These are phyloP conservation scores for Lachnellula occidentalis DNA, from an alignment of 2,329 filamentous ascomycete species.

Conservation along the genomic window DNA sequence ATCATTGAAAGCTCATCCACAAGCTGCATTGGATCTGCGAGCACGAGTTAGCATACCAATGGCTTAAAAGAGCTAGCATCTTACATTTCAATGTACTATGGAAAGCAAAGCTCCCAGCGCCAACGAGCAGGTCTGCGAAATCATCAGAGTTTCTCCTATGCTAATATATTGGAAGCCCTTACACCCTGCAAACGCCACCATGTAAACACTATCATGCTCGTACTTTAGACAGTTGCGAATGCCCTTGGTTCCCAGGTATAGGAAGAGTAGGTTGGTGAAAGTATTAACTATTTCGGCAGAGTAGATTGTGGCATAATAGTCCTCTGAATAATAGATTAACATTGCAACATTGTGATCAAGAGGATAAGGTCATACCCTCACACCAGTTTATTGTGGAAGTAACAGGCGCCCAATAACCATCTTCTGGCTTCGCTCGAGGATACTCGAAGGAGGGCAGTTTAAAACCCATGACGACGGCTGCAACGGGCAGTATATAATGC, in stretches of 20 bases:
- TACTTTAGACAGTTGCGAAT: constrained; percentile 67
- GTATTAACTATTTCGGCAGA: constrained; percentile 75
- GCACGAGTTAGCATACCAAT: constrained; percentile 5
- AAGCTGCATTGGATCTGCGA: constrained; percentile 61
- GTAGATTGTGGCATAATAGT: constrained; percentile 70
- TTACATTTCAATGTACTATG: constrained; percentile 38
- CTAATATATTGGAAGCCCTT: constrained; percentile 1
- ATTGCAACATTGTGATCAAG: not conserved
- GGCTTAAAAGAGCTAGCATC: constrained; percentile 2
- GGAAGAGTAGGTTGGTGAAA: constrained; percentile 75
- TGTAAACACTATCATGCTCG: constrained; percentile 70
- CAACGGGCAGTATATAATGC: constrained; percentile 1
- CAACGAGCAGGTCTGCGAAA: constrained; percentile 31
- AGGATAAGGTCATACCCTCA: constrained; percentile 48
- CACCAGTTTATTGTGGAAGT: constrained; percentile 58
- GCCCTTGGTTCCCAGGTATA: constrained; percentile 71
- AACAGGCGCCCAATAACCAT: constrained; percentile 32
- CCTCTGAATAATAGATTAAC: constrained; percentile 42
- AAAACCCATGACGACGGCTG: constrained; percentile 20
- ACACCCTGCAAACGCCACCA: constrained; percentile 51
- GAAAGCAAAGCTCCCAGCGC: constrained; percentile 35
- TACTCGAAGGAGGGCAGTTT: constrained; percentile 23
- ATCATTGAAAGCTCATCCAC: constrained; percentile 69
- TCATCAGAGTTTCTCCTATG: not conserved
- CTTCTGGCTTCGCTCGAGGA: constrained; percentile 29